phyloP scores from a whole-genome alignment of 768 basidiomycete species.

The Collybiopsis confluens region DNA sequence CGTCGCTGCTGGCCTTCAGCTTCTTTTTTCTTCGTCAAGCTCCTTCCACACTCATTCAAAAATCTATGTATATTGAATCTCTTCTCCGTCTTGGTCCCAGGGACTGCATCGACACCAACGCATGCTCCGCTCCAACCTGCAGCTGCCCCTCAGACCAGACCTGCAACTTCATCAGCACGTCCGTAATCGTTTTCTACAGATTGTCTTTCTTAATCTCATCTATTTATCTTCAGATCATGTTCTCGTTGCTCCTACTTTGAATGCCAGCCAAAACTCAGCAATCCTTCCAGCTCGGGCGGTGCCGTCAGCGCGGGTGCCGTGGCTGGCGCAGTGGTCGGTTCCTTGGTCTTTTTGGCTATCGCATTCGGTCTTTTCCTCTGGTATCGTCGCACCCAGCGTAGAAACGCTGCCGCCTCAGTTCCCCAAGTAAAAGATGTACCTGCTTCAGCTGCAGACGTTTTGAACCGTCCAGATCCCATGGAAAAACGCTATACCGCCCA shows the following conservation, averaged over 20 bases:
- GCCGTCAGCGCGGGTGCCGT: constrained; percentile 66
- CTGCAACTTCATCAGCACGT: constrained; percentile 64
- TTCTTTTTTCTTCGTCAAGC: constrained; percentile 17
- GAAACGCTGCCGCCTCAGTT: constrained; percentile 26
- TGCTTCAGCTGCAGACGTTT: constrained; percentile 71
- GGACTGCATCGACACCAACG: constrained; percentile 42
- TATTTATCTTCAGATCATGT: constrained; percentile 46
- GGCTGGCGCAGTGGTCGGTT: constrained; percentile 69
- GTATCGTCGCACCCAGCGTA: constrained; percentile 57
- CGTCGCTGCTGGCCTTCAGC: constrained; percentile 6
- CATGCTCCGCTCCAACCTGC: constrained; percentile 44
- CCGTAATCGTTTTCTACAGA: constrained; percentile 14
- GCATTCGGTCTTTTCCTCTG: constrained; percentile 51
- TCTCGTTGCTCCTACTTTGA: constrained; percentile 44
- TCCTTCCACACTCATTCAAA: constrained; percentile 26
- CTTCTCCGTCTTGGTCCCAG: constrained; percentile 34
- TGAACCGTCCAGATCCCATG: constrained; percentile 77
- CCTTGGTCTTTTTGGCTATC: constrained; percentile 53
- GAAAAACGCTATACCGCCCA: constrained; percentile 46
- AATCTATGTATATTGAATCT: constrained; percentile 31
- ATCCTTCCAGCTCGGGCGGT: constrained; percentile 20
- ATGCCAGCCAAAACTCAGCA: constrained; percentile 35
- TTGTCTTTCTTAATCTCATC: not conserved
- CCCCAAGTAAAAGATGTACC: constrained; percentile 58
- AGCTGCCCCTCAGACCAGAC: constrained; percentile 49